Evolutionary conservation across 2,329 filamentous ascomycete species (phyloP), one percentile per base, ranked within the genome.

Genomic region (Exophiala spinifera): DNA sequence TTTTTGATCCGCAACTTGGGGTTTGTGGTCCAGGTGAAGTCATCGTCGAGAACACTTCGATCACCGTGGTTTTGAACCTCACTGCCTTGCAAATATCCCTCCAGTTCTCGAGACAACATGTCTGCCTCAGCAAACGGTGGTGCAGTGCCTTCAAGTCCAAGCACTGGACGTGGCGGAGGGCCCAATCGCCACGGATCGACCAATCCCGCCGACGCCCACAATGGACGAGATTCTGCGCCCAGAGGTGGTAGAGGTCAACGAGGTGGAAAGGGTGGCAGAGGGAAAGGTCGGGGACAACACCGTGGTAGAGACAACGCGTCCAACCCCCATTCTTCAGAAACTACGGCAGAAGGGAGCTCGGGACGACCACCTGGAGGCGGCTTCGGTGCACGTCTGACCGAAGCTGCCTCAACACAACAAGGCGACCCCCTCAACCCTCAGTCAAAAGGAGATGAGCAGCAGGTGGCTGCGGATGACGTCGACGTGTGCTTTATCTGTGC

Each of bases 401-500:
- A 71, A 74, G 72, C 72, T 73, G 74, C 74, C 71, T 67, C 62
- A 51, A 64, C 64, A 60, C 63, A 64, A 51, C 66, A 67, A 64
- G 67, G 64, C 50, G 69, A 70, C 49, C 40, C 50, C 42, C 50
- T 48, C 20, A 39, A 40, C 45, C 23, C 49, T 43, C 51, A 57
- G 51, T 20, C 46, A 49, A 37, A 50, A 36, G 55, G 46, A 37
- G 17, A 49, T 31, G 34, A 14, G 25, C 23, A 49, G 20, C 59
- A 49, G 17, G 21, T 39, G 14, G 53, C 71, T 57, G 75, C 72
- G 2, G 81, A 81, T 45, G 81, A 91, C 52, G 86, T 79, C 21
- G 91, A 96, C 59, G 82, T 96, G 57, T 99, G 94, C 81, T 97
- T 97, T 73, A 99, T 99, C 67, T 99, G 94, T 73, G 92, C 94